Conservation (phyloP, 2,329 filamentous ascomycete genomes). For the Epichloe elymi region DNA sequence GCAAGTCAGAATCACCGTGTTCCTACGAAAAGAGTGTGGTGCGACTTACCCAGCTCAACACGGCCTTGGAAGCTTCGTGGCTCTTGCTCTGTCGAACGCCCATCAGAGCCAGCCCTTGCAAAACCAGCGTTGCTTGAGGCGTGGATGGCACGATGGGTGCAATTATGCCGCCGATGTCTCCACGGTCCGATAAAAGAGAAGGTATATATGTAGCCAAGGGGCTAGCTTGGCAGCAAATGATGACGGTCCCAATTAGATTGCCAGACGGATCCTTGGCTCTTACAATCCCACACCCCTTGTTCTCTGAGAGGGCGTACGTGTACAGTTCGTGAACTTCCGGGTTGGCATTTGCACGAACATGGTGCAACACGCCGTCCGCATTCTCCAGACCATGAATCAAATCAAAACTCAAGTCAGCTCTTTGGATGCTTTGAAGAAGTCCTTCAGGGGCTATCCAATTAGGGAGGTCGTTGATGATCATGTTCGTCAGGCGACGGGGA, state of each 20-base stretch:
- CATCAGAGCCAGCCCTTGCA: conserved; percentile 67
- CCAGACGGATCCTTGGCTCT: conserved; percentile 58
- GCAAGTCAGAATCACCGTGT: conserved; percentile 7
- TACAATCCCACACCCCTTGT: conserved; percentile 65
- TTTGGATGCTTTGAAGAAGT: conserved; percentile 58
- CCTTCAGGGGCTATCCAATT: conserved; percentile 67
- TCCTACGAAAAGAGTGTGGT: not conserved
- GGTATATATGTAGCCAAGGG: conserved; percentile 58
- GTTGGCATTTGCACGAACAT: conserved; percentile 61
- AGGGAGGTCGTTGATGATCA: conserved; percentile 59
- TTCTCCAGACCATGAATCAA: conserved; percentile 71
- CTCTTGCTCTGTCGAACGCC: conserved; percentile 72
- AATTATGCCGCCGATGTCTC: conserved; percentile 60
- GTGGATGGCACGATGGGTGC: conserved; percentile 63
- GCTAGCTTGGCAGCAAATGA: conserved; percentile 62
- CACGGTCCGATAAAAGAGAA: conserved; percentile 45
- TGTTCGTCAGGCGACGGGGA: conserved; percentile 45
- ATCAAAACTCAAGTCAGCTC: conserved; percentile 66
- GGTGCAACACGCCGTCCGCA: conserved; percentile 57
- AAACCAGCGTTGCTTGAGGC: conserved; percentile 53
- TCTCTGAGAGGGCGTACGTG: conserved; percentile 57
- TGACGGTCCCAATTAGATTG: conserved; percentile 63
- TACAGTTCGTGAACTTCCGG: conserved; percentile 73
- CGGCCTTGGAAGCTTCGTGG: conserved; percentile 57
- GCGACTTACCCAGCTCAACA: conserved; percentile 65